These are phyloP conservation scores for Nannochloris sp. DNA, from an alignment of 139 green algal genomes.

Conservation along the genomic window DNA sequence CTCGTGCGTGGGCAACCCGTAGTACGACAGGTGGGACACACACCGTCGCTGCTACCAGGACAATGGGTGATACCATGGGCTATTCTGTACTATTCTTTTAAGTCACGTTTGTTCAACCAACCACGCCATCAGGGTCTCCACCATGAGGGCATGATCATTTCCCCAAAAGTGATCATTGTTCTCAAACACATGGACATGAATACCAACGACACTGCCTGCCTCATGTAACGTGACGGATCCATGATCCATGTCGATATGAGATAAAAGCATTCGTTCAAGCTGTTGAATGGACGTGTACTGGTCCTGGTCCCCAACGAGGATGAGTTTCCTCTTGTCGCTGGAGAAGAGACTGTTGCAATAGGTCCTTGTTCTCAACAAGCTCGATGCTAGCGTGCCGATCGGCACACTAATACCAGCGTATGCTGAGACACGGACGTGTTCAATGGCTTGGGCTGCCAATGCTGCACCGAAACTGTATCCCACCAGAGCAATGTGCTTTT, in stretches of 20 bases:
- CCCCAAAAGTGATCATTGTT: conserved; percentile 20
- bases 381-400: conserved; percentile 11
- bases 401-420: conserved; percentile 19
- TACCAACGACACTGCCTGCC: not conserved
- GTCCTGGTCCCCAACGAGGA: conserved; percentile 20
- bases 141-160: conserved; percentile 3
- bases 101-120: not conserved
- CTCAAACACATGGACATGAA: conserved; percentile 12
- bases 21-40: too few species aligned
- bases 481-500: conserved; percentile 4
- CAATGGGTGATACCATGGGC: too few species aligned
- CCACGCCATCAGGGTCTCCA: conserved; percentile 4
- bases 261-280: not conserved
- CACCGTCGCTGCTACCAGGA: too few species aligned
- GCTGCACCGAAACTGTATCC: conserved; percentile 32
- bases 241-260: not conserved
- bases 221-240: not conserved
- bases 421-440: conserved; percentile 10
- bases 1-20: too few species aligned
- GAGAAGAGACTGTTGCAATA: conserved; percentile 11
- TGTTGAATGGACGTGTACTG: conserved; percentile 14
- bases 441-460: conserved; percentile 19
- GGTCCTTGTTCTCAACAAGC: conserved; percentile 13
- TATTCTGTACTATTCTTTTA: too few species aligned
- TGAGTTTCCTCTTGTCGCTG: conserved; percentile 14